These are phyloP conservation scores for Citrus glauca DNA, from an alignment of 345 rosid genomes.

Conservation along the genomic window DNA sequence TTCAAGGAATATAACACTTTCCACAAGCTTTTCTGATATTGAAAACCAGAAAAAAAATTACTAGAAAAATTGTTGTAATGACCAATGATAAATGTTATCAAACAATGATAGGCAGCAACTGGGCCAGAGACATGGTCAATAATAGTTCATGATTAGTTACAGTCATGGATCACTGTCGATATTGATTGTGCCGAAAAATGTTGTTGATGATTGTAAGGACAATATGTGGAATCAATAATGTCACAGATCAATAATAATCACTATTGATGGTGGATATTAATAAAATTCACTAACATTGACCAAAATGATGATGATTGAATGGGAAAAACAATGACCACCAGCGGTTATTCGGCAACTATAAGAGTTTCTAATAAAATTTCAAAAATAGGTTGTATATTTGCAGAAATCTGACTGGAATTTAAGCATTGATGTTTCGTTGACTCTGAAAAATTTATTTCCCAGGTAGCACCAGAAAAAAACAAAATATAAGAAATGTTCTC, in stretches of 20 bases:
- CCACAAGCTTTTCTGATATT: not conserved
- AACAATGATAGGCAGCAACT: not conserved
- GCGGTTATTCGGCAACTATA: too few relatives aligned
- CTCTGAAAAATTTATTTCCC: not conserved
- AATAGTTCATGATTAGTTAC: not conserved
- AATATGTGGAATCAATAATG: too few relatives aligned
- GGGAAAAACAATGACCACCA: too few relatives aligned
- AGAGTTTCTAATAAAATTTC: too few relatives aligned
- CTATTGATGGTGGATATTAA: too few relatives aligned
- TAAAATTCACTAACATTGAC: too few relatives aligned
- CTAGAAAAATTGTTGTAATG: not conserved
- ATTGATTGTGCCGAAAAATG: too few relatives aligned
- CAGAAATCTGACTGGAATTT: not conserved
- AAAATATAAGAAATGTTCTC: not conserved
- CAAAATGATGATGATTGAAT: too few relatives aligned
- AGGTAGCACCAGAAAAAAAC: not conserved
- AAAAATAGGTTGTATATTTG: not conserved
- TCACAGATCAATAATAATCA: too few relatives aligned
- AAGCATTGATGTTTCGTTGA: not conserved
- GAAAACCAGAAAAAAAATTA: not conserved
- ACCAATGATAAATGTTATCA: not conserved
- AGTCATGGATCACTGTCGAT: too few relatives aligned
- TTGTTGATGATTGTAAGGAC: too few relatives aligned
- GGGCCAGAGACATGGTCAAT: not conserved
- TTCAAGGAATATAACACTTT: not conserved